These are phyloP conservation scores for Claviceps sp. DNA, from an alignment of 2,329 filamentous ascomycete genomes.

Conservation along the genomic window DNA sequence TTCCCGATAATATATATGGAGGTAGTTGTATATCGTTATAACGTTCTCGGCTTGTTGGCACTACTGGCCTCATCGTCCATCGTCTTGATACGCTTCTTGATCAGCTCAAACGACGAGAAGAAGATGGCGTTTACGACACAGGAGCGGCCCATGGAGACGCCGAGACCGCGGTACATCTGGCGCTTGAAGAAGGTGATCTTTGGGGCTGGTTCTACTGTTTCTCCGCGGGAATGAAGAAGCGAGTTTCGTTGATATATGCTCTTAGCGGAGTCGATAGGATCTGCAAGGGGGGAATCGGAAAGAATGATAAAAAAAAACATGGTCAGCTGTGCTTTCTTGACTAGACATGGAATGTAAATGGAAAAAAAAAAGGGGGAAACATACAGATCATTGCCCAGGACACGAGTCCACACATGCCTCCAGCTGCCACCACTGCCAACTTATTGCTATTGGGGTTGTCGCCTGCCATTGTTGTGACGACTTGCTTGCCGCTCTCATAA, in stretches of 20 bases:
- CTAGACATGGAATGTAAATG: not conserved
- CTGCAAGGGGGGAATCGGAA: conserved; percentile 16
- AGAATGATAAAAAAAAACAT: not conserved
- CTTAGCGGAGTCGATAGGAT: conserved; percentile 70
- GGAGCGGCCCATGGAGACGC: conserved; percentile 70
- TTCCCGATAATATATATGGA: too few relatives aligned
- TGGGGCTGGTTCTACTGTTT: conserved; percentile 49
- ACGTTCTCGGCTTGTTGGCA: conserved; percentile 4
- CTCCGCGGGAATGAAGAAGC: conserved; percentile 53
- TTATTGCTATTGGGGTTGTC: conserved; percentile 64
- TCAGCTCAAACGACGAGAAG: conserved; percentile 76
- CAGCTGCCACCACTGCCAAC: conserved; percentile 64
- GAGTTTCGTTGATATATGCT: conserved; percentile 76
- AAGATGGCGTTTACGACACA: conserved; percentile 80
- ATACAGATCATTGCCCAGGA: conserved; percentile 67
- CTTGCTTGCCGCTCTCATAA: conserved; percentile 75
- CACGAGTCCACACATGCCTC: conserved; percentile 69
- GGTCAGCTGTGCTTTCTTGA: not conserved
- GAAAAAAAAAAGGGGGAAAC: conserved; percentile 15
- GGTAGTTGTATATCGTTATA: conserved; percentile 6
- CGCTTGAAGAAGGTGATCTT: conserved; percentile 67
- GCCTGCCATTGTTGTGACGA: conserved; percentile 60
- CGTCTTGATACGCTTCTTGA: conserved; percentile 53
- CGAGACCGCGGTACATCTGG: conserved; percentile 71
- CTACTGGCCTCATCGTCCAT: conserved; percentile 24